Conservation (phyloP, 1,284 basidiomycete genomes). For the Apiotrichum laibachii region DNA sequence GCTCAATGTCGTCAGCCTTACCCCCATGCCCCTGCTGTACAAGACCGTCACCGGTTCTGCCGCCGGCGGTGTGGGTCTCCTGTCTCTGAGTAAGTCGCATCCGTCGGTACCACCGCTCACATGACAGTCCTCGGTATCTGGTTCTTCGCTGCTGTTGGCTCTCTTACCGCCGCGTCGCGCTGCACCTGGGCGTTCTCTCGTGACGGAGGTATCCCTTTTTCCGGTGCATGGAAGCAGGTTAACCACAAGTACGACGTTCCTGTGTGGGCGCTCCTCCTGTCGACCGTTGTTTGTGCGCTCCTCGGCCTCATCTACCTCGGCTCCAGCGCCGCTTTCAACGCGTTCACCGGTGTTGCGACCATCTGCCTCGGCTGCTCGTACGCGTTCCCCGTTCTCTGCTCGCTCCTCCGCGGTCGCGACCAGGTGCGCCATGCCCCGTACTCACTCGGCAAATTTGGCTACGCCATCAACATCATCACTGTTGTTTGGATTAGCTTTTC, state of each 20-base stretch:
- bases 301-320: conserved; percentile 51
- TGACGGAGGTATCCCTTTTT: conserved; percentile 52
- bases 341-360: conserved; percentile 46
- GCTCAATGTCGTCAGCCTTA: conserved; percentile 48
- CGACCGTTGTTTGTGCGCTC: conserved; percentile 49
- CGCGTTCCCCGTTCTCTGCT: conserved; percentile 50
- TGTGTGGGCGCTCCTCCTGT: conserved; percentile 49
- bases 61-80: conserved; percentile 52
- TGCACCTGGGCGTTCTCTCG: conserved; percentile 45
- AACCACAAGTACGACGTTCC: conserved; percentile 49
- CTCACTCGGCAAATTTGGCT: conserved; percentile 48
- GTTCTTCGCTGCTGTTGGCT: conserved; percentile 53
- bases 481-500: conserved; percentile 21
- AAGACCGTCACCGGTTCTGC: conserved; percentile 51
- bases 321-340: conserved; percentile 46
- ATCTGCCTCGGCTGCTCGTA: conserved; percentile 47
- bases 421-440: conserved; percentile 42
- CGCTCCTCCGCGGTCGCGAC: conserved; percentile 44
- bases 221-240: conserved; percentile 41
- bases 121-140: conserved; percentile 52
- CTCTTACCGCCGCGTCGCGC: conserved; percentile 42
- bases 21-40: conserved; percentile 54
- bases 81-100: conserved; percentile 47
- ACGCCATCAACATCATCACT: conserved; percentile 39
- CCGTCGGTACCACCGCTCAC: neutral